Percentiles rank a stretch among this genome's conserved stretches.
These are phyloP conservation scores for Fomitopsis pinicola DNA, from an alignment of 1,284 basidiomycete species.

Conservation along the genomic window DNA sequence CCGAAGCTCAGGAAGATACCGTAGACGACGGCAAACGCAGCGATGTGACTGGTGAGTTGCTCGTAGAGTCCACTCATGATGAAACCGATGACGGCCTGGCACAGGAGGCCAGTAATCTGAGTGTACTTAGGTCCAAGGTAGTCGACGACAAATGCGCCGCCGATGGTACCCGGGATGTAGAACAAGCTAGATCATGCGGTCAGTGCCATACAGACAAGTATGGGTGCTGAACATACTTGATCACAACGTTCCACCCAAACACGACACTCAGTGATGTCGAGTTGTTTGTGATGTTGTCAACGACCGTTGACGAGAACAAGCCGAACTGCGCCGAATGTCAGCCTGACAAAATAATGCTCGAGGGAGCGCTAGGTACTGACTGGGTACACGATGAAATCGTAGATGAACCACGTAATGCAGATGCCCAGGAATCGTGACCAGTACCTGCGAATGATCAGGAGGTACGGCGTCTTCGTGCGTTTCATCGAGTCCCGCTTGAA, in stretches of 20 bases:
- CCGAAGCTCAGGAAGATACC: constrained; percentile 89
- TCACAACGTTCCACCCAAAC: constrained; percentile 76
- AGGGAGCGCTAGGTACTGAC: constrained; percentile 32
- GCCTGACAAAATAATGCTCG: neutral
- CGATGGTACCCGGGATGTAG: constrained; percentile 73
- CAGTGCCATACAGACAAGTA: neutral
- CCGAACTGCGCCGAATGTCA: constrained; percentile 52
- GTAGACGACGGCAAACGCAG: constrained; percentile 83
- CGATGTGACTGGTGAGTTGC: constrained; percentile 59
- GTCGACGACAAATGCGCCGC: constrained; percentile 79
- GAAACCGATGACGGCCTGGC: constrained; percentile 74
- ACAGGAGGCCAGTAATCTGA: constrained; percentile 65
- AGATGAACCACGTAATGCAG: constrained; percentile 79
- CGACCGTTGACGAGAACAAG: constrained; percentile 79
- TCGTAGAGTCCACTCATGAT: constrained; percentile 81
- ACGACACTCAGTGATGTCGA: constrained; percentile 47
- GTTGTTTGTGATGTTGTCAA: constrained; percentile 60
- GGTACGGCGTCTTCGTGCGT: constrained; percentile 69
- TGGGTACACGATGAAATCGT: constrained; percentile 77
- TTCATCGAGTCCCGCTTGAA: constrained; percentile 79
- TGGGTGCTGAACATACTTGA: constrained; percentile 50
- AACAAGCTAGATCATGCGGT: constrained; percentile 47
- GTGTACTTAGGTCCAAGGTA: constrained; percentile 71
- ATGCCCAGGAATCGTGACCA: constrained; percentile 68
- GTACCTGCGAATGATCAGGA: constrained; percentile 79